Conservation (phyloP, 345 rosid species). For the Turritis glabra region DNA sequence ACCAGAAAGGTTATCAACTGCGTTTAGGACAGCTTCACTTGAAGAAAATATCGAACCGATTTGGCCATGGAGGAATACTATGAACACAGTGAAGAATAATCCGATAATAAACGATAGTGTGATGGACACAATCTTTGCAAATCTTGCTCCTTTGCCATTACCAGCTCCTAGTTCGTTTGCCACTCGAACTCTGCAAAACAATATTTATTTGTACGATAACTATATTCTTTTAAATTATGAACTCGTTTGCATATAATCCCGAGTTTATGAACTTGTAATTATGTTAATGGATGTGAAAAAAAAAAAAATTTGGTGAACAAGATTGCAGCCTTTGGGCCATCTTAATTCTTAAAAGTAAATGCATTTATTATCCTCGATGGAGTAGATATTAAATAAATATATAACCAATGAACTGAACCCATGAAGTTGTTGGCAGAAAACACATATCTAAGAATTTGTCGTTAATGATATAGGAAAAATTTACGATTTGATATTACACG, state of each 20-base stretch:
- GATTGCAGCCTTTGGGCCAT: no score
- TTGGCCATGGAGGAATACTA: constrained; percentile 46
- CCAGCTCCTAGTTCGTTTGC: neutral
- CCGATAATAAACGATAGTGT: neutral
- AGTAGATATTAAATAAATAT: no score
- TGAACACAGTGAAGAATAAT: constrained; percentile 48
- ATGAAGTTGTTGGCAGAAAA: no score
- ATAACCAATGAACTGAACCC: no score
- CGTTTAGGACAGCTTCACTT: constrained; percentile 55
- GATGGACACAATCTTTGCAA: constrained; percentile 48
- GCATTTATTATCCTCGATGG: no score
- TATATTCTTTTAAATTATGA: neutral
- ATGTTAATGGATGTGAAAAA: no score
- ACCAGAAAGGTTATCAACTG: constrained; percentile 58
- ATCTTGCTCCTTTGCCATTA: constrained; percentile 42
- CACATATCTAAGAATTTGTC: no score
- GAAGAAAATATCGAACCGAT: constrained; percentile 61
- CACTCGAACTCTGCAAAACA: neutral
- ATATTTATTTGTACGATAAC: neutral
- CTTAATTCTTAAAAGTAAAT: no score
- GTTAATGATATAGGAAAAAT: no score
- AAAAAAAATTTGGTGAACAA: no score
- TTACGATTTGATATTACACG: no score
- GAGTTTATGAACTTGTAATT: neutral
- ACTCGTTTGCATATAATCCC: neutral